Evolutionary conservation across 176 grass and related monocot species (phyloP).

Genomic region (Themeda triandra): DNA sequence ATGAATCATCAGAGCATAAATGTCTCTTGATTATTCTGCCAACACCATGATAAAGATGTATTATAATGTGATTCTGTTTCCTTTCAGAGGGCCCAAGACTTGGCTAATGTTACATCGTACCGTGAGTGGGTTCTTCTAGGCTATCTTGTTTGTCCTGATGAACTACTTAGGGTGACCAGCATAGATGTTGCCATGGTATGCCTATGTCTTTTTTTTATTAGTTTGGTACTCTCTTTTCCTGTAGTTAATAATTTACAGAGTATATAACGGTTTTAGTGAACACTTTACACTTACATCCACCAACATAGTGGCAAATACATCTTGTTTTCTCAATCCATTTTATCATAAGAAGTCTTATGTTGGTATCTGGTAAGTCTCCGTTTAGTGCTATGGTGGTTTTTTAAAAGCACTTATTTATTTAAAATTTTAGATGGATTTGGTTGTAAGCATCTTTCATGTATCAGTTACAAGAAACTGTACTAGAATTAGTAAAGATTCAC

Average conservation of each 20-base stretch:
- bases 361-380: background rate
- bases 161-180: constrained; percentile 93
- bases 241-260: background rate
- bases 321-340: constrained; percentile 17
- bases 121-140: constrained; percentile 95
- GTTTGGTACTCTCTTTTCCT: constrained; percentile 8
- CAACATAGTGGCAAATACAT: background rate
- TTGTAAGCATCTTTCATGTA: background rate
- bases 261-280: background rate
- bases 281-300: background rate
- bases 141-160: constrained; percentile 97
- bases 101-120: constrained; percentile 98
- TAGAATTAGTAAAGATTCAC: background rate
- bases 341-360: constrained; percentile 19
- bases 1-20: background rate
- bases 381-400: background rate
- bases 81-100: constrained; percentile 96
- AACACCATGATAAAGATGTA: constrained; percentile 13
- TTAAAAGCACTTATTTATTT: background rate
- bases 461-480: background rate
- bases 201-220: constrained; percentile 4
- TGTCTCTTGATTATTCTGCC: constrained; percentile 15
- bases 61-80: constrained; percentile 25
- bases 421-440: background rate
- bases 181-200: constrained; percentile 98